phyloP scores from a whole-genome alignment of 257 asterid species.

The Solanum okadae region DNA sequence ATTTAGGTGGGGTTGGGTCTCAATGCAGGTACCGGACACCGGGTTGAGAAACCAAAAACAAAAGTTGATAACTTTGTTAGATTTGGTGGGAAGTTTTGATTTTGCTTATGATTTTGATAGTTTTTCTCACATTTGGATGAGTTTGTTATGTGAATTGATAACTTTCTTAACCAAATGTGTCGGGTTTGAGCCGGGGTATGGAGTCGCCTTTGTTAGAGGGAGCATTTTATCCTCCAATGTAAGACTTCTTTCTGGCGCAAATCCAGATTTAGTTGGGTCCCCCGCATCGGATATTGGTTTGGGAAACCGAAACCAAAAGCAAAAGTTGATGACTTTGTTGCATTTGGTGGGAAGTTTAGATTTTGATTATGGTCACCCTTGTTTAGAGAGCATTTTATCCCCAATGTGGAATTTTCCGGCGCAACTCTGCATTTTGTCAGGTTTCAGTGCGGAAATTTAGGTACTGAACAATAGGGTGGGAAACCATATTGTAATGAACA shows the following conservation, averaged over 20 bases:
- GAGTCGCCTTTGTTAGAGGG: not conserved
- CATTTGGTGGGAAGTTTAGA: not conserved
- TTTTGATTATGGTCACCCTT: not conserved
- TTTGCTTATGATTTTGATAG: not conserved
- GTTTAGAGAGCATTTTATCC: not conserved
- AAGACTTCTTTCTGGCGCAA: not conserved
- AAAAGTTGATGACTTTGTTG: not conserved
- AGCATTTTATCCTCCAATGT: not conserved
- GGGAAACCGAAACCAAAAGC: not conserved
- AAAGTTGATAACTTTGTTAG: not conserved
- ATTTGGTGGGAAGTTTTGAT: not conserved
- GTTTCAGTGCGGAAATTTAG: not conserved
- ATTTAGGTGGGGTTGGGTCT: too few relatives aligned
- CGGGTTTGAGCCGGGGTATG: not conserved
- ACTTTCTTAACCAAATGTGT: not conserved
- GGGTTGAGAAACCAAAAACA: too few relatives aligned
- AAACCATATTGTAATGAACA: too few relatives aligned
- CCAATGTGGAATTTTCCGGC: not conserved
- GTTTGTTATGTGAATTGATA: not conserved
- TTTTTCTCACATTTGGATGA: not conserved
- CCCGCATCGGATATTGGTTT: too few relatives aligned
- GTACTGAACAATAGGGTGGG: too few relatives aligned
- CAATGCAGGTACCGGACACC: too few relatives aligned
- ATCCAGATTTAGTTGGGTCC: too few relatives aligned
- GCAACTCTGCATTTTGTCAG: not conserved